Evolutionary conservation across 2,329 filamentous ascomycete genomes (phyloP).

Genomic region (Pseudogymnoascus sp.): DNA sequence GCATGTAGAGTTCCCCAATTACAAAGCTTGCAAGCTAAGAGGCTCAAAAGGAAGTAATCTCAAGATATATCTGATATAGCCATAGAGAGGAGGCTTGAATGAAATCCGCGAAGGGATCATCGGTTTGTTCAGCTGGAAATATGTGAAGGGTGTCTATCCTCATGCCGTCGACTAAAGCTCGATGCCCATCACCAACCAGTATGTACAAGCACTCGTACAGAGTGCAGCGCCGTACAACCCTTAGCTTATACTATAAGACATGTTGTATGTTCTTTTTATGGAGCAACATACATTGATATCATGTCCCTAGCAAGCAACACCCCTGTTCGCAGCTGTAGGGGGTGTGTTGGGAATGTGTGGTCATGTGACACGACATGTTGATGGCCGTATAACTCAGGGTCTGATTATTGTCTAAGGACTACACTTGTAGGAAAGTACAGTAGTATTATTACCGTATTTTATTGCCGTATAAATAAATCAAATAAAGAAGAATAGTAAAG

Average conservation of each 20-base stretch:
- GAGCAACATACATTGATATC: not conserved
- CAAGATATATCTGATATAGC: not conserved
- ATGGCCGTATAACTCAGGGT: not conserved
- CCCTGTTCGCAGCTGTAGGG: not conserved
- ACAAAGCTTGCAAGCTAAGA: not conserved
- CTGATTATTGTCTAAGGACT: not conserved
- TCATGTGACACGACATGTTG: not conserved
- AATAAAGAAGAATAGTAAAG: not conserved
- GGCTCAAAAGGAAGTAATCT: not conserved
- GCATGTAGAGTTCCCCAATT: not conserved
- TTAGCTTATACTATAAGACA: not conserved
- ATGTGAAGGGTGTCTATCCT: not conserved
- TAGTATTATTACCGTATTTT: not conserved
- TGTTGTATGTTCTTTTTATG: constrained; percentile 4
- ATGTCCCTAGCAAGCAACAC: not conserved
- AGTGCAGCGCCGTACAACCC: not conserved
- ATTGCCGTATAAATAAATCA: not conserved
- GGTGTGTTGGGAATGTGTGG: not conserved
- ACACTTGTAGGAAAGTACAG: not conserved
- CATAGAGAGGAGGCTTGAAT: not conserved
- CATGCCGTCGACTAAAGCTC: not conserved
- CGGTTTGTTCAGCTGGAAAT: not conserved
- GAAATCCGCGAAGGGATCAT: not conserved
- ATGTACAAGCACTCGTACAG: not conserved
- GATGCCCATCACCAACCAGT: not conserved